These are phyloP conservation scores for Actinidia polygama DNA, from an alignment of 179 eudicot species.

Conservation along the genomic window DNA sequence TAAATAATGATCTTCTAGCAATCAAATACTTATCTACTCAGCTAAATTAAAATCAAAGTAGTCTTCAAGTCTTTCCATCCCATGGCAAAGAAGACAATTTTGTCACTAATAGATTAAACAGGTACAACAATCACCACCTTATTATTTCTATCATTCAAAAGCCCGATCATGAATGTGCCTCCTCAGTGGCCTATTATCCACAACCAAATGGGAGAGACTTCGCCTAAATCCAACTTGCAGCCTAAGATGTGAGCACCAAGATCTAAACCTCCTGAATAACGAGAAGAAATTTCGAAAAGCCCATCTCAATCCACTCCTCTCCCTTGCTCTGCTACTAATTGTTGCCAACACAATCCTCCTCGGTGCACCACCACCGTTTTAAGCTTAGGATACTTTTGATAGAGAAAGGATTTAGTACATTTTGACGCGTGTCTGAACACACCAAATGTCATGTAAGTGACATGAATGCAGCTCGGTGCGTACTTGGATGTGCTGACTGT, in stretches of 20 bases:
- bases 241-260: constrained; percentile 15
- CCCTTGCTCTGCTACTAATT: constrained; percentile 22
- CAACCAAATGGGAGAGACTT: constrained; percentile 26
- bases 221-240: constrained; percentile 22
- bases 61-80: not conserved
- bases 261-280: constrained; percentile 32
- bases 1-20: constrained; percentile 8
- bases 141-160: not conserved
- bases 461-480: no score
- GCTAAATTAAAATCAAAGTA: not conserved
- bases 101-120: not conserved
- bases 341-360: constrained; percentile 40
- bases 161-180: not conserved
- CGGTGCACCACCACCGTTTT: constrained; percentile 26
- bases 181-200: not conserved
- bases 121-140: not conserved
- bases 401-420: no score
- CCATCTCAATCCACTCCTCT: constrained; percentile 37
- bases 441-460: no score
- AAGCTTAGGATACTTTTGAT: no score
- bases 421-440: no score
- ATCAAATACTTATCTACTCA: not conserved
- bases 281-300: constrained; percentile 34
- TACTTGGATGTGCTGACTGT: no score
- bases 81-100: not conserved